These are phyloP conservation scores for Colletotrichum zoysiae DNA, from an alignment of 2,329 filamentous ascomycete species.

Conservation along the genomic window DNA sequence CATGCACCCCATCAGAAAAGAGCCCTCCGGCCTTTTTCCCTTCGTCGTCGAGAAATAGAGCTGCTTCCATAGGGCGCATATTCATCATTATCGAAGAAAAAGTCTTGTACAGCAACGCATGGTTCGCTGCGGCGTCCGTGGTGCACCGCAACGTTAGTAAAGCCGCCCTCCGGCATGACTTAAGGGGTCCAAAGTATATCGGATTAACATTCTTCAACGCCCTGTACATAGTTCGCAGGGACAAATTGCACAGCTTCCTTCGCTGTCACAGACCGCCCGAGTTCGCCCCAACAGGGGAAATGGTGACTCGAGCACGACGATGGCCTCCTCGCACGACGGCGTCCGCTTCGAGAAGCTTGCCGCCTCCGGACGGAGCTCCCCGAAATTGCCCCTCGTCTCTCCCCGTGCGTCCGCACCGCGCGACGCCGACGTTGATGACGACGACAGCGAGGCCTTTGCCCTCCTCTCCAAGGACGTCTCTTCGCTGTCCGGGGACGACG, in stretches of 20 bases:
- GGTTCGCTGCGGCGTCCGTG: too few relatives aligned
- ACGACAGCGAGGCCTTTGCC: conserved; percentile 17
- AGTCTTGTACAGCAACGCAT: too few relatives aligned
- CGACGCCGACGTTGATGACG: not conserved
- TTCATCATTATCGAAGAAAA: too few relatives aligned
- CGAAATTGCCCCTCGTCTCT: conserved; percentile 6
- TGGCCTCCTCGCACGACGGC: conserved; percentile 10
- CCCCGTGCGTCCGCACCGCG: not conserved
- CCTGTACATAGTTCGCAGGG: too few relatives aligned
- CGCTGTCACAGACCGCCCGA: too few relatives aligned
- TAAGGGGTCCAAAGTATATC: too few relatives aligned
- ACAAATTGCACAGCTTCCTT: too few relatives aligned
- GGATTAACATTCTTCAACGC: too few relatives aligned
- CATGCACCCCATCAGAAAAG: not conserved
- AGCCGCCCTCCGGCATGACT: too few relatives aligned
- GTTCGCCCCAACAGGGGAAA: not conserved
- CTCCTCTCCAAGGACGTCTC: conserved; percentile 1
- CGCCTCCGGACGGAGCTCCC: not conserved
- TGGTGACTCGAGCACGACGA: not conserved
- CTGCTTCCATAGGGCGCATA: not conserved
- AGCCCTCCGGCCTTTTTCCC: not conserved
- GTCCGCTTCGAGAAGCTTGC: conserved; percentile 14
- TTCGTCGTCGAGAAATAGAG: not conserved
- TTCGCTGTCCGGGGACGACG: not conserved
- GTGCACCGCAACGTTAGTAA: too few relatives aligned